A percentile compares a stretch with the other conserved stretches of the same genome.
These are phyloP conservation scores for Glomus cerebriforme DNA, from an alignment of 192 early-diverging fungal species.

Conservation along the genomic window DNA sequence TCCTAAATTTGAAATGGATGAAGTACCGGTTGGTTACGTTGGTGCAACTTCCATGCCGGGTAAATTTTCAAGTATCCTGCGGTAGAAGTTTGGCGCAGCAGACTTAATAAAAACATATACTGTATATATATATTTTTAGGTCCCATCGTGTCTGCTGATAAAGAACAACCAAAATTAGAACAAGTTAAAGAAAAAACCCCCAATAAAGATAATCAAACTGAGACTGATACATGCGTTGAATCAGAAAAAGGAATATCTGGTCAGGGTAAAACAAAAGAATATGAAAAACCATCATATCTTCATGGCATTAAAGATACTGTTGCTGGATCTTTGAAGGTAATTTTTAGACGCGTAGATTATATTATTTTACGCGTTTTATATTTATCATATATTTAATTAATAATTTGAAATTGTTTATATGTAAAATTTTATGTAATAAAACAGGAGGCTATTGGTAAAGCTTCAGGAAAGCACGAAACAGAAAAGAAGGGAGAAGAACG, in stretches of 20 bases:
- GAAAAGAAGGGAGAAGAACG: background rate
- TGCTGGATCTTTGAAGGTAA: background rate
- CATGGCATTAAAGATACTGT: background rate
- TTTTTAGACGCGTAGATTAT: background rate
- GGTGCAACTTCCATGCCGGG: background rate
- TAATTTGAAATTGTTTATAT: no score
- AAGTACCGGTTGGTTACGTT: background rate
- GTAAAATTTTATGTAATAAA: no score
- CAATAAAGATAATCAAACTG: background rate
- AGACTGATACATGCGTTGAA: background rate
- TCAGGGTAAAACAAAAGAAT: background rate
- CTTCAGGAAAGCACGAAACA: background rate
- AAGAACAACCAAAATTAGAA: background rate
- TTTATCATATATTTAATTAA: no score
- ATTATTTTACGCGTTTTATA: background rate
- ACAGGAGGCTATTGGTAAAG: background rate
- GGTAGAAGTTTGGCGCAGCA: background rate
- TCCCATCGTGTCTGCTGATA: background rate
- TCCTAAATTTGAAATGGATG: background rate
- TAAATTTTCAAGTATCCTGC: background rate
- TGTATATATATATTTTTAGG: background rate
- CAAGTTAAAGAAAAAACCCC: background rate
- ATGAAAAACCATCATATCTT: background rate
- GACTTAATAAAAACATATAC: no score
- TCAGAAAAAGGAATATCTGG: background rate